phyloP scores from a whole-genome alignment of 371 early-diverging fungal genomes.

The Umbelopsis sp. region DNA sequence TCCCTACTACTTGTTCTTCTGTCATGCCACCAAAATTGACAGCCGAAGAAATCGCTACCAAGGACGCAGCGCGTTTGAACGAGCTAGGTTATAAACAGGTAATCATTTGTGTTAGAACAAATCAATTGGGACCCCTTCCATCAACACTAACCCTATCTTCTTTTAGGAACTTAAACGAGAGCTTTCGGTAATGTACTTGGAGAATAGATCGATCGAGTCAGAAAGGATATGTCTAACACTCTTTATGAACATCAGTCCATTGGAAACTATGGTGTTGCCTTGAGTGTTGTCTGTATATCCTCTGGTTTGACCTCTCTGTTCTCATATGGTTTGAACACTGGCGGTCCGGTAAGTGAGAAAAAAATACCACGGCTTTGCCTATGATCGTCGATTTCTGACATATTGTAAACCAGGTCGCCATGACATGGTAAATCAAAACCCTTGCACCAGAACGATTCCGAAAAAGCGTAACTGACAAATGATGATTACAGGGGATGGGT shows the following conservation, averaged over 20 bases:
- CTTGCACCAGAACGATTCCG: not conserved
- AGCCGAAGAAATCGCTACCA: constrained; percentile 39
- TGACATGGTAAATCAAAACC: constrained; percentile 6
- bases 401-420: not conserved
- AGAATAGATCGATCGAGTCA: constrained; percentile 1
- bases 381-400: not conserved
- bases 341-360: constrained; percentile 37
- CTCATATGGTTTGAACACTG: constrained; percentile 39
- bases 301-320: constrained; percentile 45
- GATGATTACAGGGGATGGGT: constrained; percentile 54
- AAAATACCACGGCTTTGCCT: not conserved
- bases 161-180: constrained; percentile 43
- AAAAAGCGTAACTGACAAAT: not conserved
- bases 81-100: constrained; percentile 46
- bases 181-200: constrained; percentile 29
- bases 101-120: not conserved
- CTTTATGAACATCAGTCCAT: constrained; percentile 26
- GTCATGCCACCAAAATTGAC: constrained; percentile 26
- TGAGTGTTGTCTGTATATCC: constrained; percentile 44
- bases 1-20: not conserved
- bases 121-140: not conserved
- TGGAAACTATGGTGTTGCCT: constrained; percentile 43
- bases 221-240: not conserved
- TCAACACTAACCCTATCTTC: not conserved
- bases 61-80: constrained; percentile 41